phyloP scores from a whole-genome alignment of 495 filamentous ascomycete species.

The Xylaria acuta region DNA sequence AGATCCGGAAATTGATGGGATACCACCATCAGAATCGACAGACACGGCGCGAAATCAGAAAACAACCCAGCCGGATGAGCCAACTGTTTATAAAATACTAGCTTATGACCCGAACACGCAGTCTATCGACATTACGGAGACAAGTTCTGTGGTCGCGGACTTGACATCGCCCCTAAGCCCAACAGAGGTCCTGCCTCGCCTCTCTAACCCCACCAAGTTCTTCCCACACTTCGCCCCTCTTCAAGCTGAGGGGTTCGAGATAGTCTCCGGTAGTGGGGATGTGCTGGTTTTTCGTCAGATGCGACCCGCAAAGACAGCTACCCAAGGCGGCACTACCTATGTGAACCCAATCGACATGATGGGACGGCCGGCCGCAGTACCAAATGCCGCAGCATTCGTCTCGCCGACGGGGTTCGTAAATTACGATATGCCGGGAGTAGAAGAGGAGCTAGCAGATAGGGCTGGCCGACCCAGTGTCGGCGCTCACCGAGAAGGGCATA shows the following conservation, averaged over 20 bases:
- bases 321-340: conserved; percentile 26
- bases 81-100: conserved; percentile 70
- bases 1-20: conserved; percentile 37
- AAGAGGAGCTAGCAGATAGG: conserved; percentile 38
- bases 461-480: conserved; percentile 50
- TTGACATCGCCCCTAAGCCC: conserved; percentile 55
- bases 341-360: conserved; percentile 66
- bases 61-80: conserved; percentile 32
- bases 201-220: conserved; percentile 75
- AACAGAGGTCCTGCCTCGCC: conserved; percentile 67
- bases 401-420: conserved; percentile 65
- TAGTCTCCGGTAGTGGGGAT: conserved; percentile 71
- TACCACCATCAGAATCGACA: conserved; percentile 23
- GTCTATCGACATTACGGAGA: conserved; percentile 65
- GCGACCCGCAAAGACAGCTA: conserved; percentile 34
- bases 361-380: conserved; percentile 42
- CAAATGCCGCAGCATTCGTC: conserved; percentile 57
- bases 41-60: conserved; percentile 19
- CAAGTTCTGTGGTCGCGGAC: conserved; percentile 62
- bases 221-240: conserved; percentile 70
- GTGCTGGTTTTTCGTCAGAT: conserved; percentile 76
- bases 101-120: conserved; percentile 73
- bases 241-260: conserved; percentile 72
- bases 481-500: conserved; percentile 63
- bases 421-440: conserved; percentile 51